phyloP scores from a whole-genome alignment of 176 grass and related monocot genomes.

The Phragmites australis region DNA sequence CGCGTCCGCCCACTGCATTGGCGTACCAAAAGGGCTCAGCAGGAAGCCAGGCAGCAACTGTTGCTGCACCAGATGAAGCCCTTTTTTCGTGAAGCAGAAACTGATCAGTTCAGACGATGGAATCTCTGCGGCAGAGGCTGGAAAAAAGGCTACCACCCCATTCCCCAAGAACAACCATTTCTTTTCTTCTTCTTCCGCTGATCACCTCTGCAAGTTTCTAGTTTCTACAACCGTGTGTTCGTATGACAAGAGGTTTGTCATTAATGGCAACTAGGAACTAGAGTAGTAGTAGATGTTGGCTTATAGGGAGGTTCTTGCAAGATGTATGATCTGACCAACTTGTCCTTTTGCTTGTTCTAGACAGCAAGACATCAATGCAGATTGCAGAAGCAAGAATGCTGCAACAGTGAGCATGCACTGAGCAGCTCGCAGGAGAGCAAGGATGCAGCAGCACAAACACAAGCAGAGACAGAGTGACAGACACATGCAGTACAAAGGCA shows the following conservation, averaged over 20 bases:
- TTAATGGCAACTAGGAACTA: slow-evolving; percentile 1
- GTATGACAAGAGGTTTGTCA: slow-evolving; percentile 18
- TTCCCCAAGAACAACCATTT: neutral
- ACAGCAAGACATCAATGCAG: slow-evolving; percentile 30
- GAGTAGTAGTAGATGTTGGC: neutral
- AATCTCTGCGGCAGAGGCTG: slow-evolving; percentile 35
- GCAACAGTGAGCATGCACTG: neutral
- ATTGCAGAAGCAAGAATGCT: neutral
- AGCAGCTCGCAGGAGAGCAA: neutral
- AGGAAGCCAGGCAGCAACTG: slow-evolving; percentile 19
- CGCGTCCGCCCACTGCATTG: slow-evolving; percentile 13
- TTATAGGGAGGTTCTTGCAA: slow-evolving; percentile 17
- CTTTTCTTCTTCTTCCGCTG: neutral
- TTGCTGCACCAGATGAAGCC: slow-evolving; percentile 42
- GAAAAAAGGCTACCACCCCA: neutral
- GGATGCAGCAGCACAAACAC: slow-evolving; percentile 22
- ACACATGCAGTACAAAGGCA: neutral
- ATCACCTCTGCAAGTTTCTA: slow-evolving; percentile 12
- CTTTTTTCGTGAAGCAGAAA: slow-evolving; percentile 35
- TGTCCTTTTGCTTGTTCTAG: slow-evolving; percentile 35
- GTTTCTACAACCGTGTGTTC: slow-evolving; percentile 21
- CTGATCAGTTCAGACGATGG: slow-evolving; percentile 36
- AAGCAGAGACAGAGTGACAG: neutral
- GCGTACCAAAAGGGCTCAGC: slow-evolving; percentile 27
- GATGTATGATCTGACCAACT: slow-evolving; percentile 17